phyloP scores from a whole-genome alignment of 331 rosid species.

The Telfairia occidentalis region DNA sequence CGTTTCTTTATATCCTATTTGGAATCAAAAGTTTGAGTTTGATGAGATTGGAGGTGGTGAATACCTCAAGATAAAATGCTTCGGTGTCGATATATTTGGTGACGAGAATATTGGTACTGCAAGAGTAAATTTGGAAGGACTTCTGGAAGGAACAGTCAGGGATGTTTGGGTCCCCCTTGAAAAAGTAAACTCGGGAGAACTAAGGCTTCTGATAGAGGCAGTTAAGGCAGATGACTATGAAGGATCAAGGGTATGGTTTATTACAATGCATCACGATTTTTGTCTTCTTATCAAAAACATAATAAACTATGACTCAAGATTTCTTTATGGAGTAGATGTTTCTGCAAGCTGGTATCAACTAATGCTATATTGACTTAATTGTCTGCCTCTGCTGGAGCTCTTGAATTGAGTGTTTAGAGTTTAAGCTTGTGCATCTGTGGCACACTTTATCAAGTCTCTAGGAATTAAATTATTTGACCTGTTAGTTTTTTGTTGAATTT shows the following conservation, averaged over 20 bases:
- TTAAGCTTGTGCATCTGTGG: background rate
- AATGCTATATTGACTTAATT: background rate
- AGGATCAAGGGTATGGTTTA: conserved; percentile 56
- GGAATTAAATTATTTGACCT: background rate
- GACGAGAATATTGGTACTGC: conserved; percentile 82
- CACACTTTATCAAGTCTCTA: background rate
- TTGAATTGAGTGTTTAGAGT: background rate
- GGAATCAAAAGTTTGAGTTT: conserved; percentile 69
- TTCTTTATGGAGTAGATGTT: background rate
- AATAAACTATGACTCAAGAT: background rate
- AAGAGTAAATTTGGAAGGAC: conserved; percentile 88
- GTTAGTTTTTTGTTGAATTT: background rate
- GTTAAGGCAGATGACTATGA: conserved; percentile 51
- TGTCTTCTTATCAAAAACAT: background rate
- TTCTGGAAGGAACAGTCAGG: conserved; percentile 46
- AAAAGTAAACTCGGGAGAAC: conserved; percentile 77
- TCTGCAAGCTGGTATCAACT: background rate
- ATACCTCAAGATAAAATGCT: conserved; percentile 62
- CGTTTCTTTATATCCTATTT: conserved; percentile 38
- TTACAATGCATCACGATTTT: background rate
- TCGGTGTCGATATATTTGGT: conserved; percentile 55
- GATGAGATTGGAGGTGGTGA: conserved; percentile 78
- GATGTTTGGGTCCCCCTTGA: conserved; percentile 95
- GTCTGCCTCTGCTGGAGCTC: background rate
- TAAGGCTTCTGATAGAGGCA: conserved; percentile 79